Percentiles rank a stretch among this genome's conserved stretches.
These are phyloP conservation scores for Flueggea neowawraea DNA, from an alignment of 441 rosid species.

Conservation along the genomic window DNA sequence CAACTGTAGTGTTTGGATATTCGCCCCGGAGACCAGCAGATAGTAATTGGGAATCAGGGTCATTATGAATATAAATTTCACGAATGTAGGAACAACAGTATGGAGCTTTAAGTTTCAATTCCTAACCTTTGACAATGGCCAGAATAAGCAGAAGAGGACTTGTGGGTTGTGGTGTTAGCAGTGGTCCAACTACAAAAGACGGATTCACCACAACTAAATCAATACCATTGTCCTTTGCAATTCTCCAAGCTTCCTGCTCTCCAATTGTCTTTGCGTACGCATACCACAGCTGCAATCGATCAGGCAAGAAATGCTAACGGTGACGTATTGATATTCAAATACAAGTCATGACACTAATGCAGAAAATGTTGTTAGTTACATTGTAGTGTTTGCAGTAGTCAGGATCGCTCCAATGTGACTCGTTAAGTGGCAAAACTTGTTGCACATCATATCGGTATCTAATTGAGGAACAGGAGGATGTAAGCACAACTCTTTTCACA, in stretches of 20 bases:
- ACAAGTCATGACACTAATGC: too few relatives aligned
- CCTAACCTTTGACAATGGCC: constrained; percentile 51
- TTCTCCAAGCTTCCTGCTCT: constrained; percentile 80
- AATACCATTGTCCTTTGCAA: constrained; percentile 53
- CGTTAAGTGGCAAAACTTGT: constrained; percentile 54
- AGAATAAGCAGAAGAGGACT: constrained; percentile 50
- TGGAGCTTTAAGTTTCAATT: background rate
- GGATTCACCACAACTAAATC: constrained; percentile 77
- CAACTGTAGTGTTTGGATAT: constrained; percentile 61
- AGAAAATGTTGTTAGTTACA: constrained; percentile 20
- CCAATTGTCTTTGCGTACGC: constrained; percentile 60
- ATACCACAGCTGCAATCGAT: constrained; percentile 56
- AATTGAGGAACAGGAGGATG: constrained; percentile 74
- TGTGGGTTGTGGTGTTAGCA: constrained; percentile 66
- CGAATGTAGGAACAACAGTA: background rate
- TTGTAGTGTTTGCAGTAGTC: constrained; percentile 67
- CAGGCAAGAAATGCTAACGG: too few relatives aligned
- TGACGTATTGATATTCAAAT: too few relatives aligned
- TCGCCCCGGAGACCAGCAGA: constrained; percentile 45
- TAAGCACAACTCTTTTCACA: constrained; percentile 65
- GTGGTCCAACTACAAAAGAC: constrained; percentile 63
- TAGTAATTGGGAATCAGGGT: background rate
- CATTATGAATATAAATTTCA: background rate
- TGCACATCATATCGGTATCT: constrained; percentile 50
- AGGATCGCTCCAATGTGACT: constrained; percentile 72